Conservation (phyloP, 208 protist genomes). For the Crithidia acanthocephali region DNA sequence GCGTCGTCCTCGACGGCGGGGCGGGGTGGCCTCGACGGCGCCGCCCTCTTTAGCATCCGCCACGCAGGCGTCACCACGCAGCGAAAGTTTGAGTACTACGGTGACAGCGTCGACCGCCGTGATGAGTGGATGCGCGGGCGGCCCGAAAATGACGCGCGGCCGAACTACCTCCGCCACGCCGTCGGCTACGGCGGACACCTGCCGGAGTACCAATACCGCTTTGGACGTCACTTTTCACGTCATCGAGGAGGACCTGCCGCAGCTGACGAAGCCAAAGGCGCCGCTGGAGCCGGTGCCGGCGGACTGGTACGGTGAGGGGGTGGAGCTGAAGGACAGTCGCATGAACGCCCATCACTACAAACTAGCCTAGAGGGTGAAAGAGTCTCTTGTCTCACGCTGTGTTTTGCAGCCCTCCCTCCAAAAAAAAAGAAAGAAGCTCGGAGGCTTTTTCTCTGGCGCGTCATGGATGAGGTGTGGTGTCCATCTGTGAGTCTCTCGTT, state of each 20-base stretch:
- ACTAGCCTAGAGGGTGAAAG: constrained; percentile 45
- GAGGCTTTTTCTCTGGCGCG: too few relatives aligned
- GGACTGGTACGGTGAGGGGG: constrained; percentile 58
- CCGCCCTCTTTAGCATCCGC: constrained; percentile 33
- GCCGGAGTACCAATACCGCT: constrained; percentile 74
- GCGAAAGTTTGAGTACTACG: constrained; percentile 70
- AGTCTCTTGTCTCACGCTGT: too few relatives aligned
- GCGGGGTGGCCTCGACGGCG: background rate
- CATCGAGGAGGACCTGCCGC: constrained; percentile 86
- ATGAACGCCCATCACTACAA: constrained; percentile 79
- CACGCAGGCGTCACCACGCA: constrained; percentile 37
- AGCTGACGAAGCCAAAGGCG: constrained; percentile 60
- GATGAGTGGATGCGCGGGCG: constrained; percentile 84
- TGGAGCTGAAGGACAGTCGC: constrained; percentile 65
- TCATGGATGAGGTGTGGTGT: too few relatives aligned
- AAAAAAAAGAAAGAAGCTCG: too few relatives aligned
- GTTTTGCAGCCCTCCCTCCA: too few relatives aligned
- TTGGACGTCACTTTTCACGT: constrained; percentile 89
- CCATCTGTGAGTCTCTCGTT: too few relatives aligned
- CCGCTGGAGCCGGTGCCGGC: constrained; percentile 40
- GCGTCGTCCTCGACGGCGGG: too few relatives aligned
- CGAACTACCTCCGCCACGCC: constrained; percentile 61
- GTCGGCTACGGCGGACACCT: constrained; percentile 86
- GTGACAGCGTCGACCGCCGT: constrained; percentile 57
- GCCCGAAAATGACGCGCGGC: constrained; percentile 54